Evolutionary conservation across 2,329 filamentous ascomycete species (phyloP).

Genomic region (Penicillium digitatum): DNA sequence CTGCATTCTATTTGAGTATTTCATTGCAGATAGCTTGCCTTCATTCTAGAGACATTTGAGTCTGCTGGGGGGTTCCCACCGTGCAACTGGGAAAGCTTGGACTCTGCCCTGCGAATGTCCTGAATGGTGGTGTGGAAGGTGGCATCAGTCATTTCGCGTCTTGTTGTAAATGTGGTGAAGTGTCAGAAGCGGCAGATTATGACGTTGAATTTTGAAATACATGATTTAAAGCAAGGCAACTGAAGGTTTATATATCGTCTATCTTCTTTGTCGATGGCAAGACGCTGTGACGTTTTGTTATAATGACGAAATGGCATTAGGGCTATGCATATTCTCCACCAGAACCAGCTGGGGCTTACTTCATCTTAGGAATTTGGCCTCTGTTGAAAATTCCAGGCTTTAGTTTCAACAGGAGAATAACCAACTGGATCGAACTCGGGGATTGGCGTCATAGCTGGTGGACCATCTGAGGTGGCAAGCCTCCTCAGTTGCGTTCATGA

Average conservation of each 20-base stretch:
- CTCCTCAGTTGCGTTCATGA: neutral
- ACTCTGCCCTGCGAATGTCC: neutral
- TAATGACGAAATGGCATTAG: conserved; percentile 20
- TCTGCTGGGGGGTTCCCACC: neutral
- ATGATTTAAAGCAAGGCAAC: neutral
- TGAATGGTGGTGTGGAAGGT: neutral
- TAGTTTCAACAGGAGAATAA: neutral
- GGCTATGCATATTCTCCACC: conserved; percentile 10
- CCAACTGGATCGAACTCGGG: neutral
- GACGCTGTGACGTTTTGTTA: conserved; percentile 17
- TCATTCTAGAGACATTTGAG: conserved; percentile 19
- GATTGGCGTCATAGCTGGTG: conserved; percentile 6
- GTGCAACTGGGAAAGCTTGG: neutral
- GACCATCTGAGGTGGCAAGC: neutral
- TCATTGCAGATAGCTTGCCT: conserved; percentile 34
- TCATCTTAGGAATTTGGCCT: neutral
- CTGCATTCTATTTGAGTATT: no score
- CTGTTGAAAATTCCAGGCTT: neutral
- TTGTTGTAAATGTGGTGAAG: neutral
- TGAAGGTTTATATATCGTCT: conserved; percentile 5
- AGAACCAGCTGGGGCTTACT: neutral
- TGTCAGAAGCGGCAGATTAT: neutral
- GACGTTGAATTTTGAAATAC: neutral
- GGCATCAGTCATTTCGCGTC: neutral
- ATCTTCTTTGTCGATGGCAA: conserved; percentile 2